phyloP scores from a whole-genome alignment of 2,329 filamentous ascomycete genomes.

The Fusarium fujikuroi region DNA sequence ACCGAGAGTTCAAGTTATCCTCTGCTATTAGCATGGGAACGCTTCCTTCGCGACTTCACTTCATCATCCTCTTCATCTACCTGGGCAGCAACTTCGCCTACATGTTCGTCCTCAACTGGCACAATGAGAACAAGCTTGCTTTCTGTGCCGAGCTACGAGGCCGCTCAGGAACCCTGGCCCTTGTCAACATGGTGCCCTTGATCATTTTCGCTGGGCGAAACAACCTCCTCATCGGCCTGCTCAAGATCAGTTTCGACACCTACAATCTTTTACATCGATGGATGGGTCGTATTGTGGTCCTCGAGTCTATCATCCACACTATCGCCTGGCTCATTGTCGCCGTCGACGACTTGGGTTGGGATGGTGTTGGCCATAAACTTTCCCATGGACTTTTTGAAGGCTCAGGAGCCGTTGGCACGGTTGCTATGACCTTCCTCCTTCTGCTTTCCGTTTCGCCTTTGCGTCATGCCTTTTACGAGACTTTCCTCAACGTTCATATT shows the following conservation, averaged over 20 bases:
- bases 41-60: slow-evolving; percentile 72
- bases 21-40: slow-evolving; percentile 70
- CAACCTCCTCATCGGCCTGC: slow-evolving; percentile 85
- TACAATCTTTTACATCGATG: slow-evolving; percentile 83
- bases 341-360: slow-evolving; percentile 71
- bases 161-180: slow-evolving; percentile 82
- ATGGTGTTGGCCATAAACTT: slow-evolving; percentile 65
- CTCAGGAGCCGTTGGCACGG: slow-evolving; percentile 70
- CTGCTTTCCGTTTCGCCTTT: slow-evolving; percentile 80
- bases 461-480: slow-evolving; percentile 96
- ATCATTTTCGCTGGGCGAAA: slow-evolving; percentile 91
- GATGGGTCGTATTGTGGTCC: slow-evolving; percentile 79
- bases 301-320: slow-evolving; percentile 76
- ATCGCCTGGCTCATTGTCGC: slow-evolving; percentile 80
- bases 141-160: slow-evolving; percentile 86
- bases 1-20: slow-evolving; percentile 72
- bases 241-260: slow-evolving; percentile 93
- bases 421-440: slow-evolving; percentile 72
- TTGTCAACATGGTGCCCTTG: slow-evolving; percentile 92
- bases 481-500: slow-evolving; percentile 90
- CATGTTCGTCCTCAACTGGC: slow-evolving; percentile 71
- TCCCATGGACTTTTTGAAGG: slow-evolving; percentile 70
- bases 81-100: slow-evolving; percentile 70
- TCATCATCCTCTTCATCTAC: slow-evolving; percentile 66
- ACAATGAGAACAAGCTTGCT: slow-evolving; percentile 66